phyloP scores from a whole-genome alignment of 2,329 filamentous ascomycete species.

The Colletotrichum godetiae region DNA sequence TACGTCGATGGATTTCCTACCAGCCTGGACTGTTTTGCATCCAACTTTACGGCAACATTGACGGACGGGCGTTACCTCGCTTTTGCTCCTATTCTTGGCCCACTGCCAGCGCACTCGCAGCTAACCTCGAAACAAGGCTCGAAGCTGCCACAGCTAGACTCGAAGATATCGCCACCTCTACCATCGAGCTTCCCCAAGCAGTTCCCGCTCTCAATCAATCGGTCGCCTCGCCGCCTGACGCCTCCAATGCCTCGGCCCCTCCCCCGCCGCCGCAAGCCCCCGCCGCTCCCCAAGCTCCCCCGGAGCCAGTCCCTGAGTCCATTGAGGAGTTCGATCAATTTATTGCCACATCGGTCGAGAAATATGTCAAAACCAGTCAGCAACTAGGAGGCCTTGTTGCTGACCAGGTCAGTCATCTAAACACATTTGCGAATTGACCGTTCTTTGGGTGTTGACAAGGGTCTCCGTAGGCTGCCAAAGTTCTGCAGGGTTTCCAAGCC shows the following conservation, averaged over 20 bases:
- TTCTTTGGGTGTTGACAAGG: conserved; percentile 4
- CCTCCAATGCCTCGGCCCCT: conserved; percentile 45
- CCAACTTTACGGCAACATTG: neutral
- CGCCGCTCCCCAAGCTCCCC: conserved; percentile 57
- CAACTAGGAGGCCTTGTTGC: conserved; percentile 82
- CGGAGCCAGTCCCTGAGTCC: conserved; percentile 75
- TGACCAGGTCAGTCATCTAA: conserved; percentile 74
- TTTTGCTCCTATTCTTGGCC: neutral
- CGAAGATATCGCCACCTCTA: conserved; percentile 92
- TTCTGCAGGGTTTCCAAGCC: conserved; percentile 77
- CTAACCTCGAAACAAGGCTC: conserved; percentile 75
- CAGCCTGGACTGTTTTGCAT: conserved; percentile 26
- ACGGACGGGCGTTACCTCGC: neutral
- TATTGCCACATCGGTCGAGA: conserved; percentile 77
- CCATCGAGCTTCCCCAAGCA: conserved; percentile 68
- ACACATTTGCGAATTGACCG: neutral
- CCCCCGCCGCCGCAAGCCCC: conserved; percentile 46
- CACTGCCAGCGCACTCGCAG: conserved; percentile 30
- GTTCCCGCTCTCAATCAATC: conserved; percentile 57
- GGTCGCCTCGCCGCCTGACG: conserved; percentile 45
- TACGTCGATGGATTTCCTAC: conserved; percentile 57
- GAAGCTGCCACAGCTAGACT: conserved; percentile 96
- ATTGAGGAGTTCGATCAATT: conserved; percentile 90
- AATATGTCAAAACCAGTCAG: conserved; percentile 82
- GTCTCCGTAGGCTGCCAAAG: conserved; percentile 58